A percentile compares a stretch with the other conserved stretches of the same genome.
phyloP scores from a whole-genome alignment of 768 basidiomycete genomes.

The Cyclocybe cylindracea region DNA sequence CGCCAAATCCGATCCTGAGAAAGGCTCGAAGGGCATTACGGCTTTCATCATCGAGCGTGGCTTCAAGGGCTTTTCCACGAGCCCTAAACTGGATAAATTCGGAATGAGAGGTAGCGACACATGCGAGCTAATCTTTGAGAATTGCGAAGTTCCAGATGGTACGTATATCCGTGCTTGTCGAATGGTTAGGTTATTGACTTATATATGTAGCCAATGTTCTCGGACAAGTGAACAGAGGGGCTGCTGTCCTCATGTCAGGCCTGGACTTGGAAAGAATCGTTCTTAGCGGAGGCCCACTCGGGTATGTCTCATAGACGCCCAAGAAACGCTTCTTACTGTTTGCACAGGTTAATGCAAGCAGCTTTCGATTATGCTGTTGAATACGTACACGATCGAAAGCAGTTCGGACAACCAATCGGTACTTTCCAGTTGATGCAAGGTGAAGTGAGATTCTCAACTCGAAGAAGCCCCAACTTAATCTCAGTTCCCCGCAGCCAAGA shows the following conservation, averaged over 20 bases:
- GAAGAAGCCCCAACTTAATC: conserved; percentile 3
- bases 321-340: conserved; percentile 11
- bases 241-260: conserved; percentile 90
- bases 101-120: conserved; percentile 98
- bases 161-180: conserved; percentile 9
- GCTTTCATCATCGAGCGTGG: conserved; percentile 87
- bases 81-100: conserved; percentile 91
- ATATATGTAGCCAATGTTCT: conserved; percentile 72
- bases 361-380: conserved; percentile 87
- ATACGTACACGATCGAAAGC: conserved; percentile 92
- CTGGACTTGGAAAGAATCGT: conserved; percentile 92
- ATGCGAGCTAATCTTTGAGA: conserved; percentile 89
- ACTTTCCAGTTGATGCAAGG: conserved; percentile 98
- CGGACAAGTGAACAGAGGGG: conserved; percentile 78
- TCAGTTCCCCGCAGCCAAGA: conserved; percentile 53
- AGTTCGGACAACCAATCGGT: conserved; percentile 86
- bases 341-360: conserved; percentile 80
- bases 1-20: conserved; percentile 80
- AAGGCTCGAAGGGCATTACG: conserved; percentile 86
- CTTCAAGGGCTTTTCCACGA: conserved; percentile 84
- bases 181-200: conserved; percentile 4
- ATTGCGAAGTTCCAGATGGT: conserved; percentile 90
- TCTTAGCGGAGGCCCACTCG: conserved; percentile 88
- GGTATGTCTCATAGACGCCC: conserved; percentile 43
- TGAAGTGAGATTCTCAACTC: conserved; percentile 21